Conservation (phyloP, 1,139 yeast species). For the Lodderomyces metapsilosis region DNA sequence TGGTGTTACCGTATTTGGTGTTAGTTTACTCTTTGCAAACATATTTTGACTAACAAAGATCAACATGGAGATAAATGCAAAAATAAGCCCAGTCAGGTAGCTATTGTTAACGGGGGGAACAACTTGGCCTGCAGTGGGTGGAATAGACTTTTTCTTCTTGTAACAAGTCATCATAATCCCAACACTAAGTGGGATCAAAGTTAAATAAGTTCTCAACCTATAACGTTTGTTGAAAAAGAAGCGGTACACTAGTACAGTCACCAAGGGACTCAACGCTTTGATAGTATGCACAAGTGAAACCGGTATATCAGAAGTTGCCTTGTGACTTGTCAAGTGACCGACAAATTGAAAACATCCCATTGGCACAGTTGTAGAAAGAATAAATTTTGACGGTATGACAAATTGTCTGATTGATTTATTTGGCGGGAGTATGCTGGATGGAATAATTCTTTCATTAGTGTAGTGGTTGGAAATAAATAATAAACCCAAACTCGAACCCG, state of each 20-base stretch:
- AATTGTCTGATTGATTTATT: conserved; percentile 25
- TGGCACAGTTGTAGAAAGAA: conserved; percentile 72
- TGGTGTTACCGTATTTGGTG: conserved; percentile 28
- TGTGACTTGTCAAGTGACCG: conserved; percentile 88
- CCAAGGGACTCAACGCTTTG: conserved; percentile 83
- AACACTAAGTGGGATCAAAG: conserved; percentile 69
- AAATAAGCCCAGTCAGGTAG: conserved; percentile 60
- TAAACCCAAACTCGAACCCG: conserved; percentile 44
- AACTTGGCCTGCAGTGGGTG: background rate
- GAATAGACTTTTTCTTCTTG: conserved; percentile 19
- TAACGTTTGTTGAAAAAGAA: conserved; percentile 57
- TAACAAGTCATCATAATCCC: conserved; percentile 88
- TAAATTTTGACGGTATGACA: conserved; percentile 51
- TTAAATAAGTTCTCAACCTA: conserved; percentile 64
- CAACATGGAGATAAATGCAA: conserved; percentile 77
- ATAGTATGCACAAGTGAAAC: conserved; percentile 91
- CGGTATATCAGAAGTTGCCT: conserved; percentile 84
- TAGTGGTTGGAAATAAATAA: conserved; percentile 20
- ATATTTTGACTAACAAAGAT: conserved; percentile 91
- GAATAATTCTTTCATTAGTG: conserved; percentile 32
- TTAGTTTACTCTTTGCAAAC: conserved; percentile 80
- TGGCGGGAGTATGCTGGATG: conserved; percentile 57
- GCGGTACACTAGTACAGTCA: conserved; percentile 81
- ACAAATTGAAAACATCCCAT: conserved; percentile 91
- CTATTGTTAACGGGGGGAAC: conserved; percentile 9